phyloP scores from a whole-genome alignment of 2,329 filamentous ascomycete species.

The Fusarium pininemorale region DNA sequence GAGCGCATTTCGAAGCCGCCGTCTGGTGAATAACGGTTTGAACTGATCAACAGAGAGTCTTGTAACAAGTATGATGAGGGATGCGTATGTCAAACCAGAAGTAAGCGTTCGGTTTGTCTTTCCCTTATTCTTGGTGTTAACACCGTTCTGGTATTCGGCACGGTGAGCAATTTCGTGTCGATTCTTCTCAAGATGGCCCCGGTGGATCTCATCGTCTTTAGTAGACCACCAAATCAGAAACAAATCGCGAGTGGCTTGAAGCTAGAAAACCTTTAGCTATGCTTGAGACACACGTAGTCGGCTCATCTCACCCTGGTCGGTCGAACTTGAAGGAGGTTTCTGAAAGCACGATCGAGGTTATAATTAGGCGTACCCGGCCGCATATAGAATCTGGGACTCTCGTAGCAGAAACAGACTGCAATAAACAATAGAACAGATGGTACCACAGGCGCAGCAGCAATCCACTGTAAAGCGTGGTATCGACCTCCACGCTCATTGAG shows the following conservation, averaged over 20 bases:
- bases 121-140: too few species aligned
- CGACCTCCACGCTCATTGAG: background rate
- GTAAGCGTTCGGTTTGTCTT: background rate
- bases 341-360: constrained; percentile 47
- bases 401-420: constrained; percentile 50
- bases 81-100: constrained; percentile 26
- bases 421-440: constrained; percentile 48
- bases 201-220: background rate
- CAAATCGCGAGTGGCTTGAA: constrained; percentile 51
- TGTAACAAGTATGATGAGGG: constrained; percentile 6
- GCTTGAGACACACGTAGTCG: fast-evolving
- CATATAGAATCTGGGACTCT: constrained; percentile 54
- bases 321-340: constrained; percentile 46
- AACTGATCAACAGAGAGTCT: constrained; percentile 31
- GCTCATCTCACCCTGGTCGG: constrained; percentile 35
- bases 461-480: constrained; percentile 41
- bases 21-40: constrained; percentile 15
- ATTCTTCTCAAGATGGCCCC: background rate
- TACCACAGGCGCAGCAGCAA: constrained; percentile 49
- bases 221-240: constrained; percentile 46
- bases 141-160: background rate
- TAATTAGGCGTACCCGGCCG: constrained; percentile 45
- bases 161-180: background rate
- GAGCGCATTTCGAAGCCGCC: constrained; percentile 31
- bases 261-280: constrained; percentile 28